These are phyloP conservation scores for Blastobotrys americana DNA, from an alignment of 805 yeast species.

Conservation along the genomic window DNA sequence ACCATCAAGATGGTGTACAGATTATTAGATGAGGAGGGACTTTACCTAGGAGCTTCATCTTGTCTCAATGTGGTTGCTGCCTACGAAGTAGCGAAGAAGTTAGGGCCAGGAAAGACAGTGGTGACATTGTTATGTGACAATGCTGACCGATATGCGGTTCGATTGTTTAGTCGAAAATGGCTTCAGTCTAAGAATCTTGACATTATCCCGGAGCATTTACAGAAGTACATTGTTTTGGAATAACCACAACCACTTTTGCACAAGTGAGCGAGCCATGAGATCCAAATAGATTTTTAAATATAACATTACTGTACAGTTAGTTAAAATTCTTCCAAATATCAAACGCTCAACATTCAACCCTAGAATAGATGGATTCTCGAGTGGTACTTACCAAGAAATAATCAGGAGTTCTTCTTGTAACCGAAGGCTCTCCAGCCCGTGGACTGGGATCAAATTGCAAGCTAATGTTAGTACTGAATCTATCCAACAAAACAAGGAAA, in stretches of 20 bases:
- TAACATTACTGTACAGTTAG: background rate
- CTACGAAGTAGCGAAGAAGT: conserved; percentile 56
- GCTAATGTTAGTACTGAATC: conserved; percentile 9
- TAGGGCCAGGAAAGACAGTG: conserved; percentile 72
- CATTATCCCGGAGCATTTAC: conserved; percentile 62
- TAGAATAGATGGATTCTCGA: background rate
- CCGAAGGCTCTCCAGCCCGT: conserved; percentile 96
- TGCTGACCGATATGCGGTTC: conserved; percentile 80
- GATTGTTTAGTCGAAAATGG: conserved; percentile 75
- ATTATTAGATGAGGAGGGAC: conserved; percentile 81
- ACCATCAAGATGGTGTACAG: conserved; percentile 79
- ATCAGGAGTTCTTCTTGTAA: conserved; percentile 89
- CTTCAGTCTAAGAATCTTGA: conserved; percentile 60
- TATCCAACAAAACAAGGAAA: background rate
- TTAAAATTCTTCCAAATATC: background rate
- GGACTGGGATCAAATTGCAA: conserved; percentile 89
- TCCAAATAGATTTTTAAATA: background rate
- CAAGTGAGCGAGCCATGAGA: background rate
- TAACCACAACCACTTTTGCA: conserved; percentile 4
- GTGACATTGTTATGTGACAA: conserved; percentile 88
- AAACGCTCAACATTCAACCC: background rate
- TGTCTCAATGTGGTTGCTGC: conserved; percentile 92
- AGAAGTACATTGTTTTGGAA: conserved; percentile 52
- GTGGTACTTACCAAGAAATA: conserved; percentile 58
- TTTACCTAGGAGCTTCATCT: conserved; percentile 85